Evolutionary conservation across 495 filamentous ascomycete species (phyloP), one percentile per base, ranked within the genome.

Genomic region (Podospora australis): DNA sequence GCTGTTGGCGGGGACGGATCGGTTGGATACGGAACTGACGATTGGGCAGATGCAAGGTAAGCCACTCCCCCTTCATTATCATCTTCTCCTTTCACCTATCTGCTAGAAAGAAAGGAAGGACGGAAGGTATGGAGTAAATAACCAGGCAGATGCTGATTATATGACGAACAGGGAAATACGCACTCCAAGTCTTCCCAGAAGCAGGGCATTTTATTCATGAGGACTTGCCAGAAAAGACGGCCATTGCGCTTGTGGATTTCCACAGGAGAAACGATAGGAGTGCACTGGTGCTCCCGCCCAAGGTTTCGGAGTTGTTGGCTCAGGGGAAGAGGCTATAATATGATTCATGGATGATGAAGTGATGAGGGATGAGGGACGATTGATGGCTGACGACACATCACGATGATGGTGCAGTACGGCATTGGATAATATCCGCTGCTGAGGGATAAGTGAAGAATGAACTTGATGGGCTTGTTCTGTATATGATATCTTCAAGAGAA

Each of bases 121-220:
- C 16, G 30, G 9, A 24, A n/a, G 24, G 24, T n/a, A n/a, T n/a
- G n/a, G n/a, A n/a, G n/a, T n/a, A n/a, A n/a, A n/a, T n/a, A n/a
- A n/a, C n/a, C n/a, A n/a, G n/a, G n/a, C n/a, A n/a, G n/a, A 9
- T 35, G 22, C 11, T 24, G 5, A 23, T 34, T 50, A 4, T 56
- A 43, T 40, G 8, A 24, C n/a, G 10, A 44, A 46, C 20, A 88
- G 90, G 90, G 0, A 96, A 96, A 72, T 99, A 96, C 62, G 90
- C 95, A 47, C 73, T 99, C 14, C 84, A 95, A 44, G 90, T 99
- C 14, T 83, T 97, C 50, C 94, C 94, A 0, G 87, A 95, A 65
- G 90, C 90, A 5, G 92, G 92, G 0, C 92, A 97, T 65, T 98
- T 96, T 56, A 78, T 99, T 40, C 94, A 97, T 50, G 92, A 99